Base-by-base conservation (phyloP, 148 eudicot species). In the Vaccinium vitisidaea region DNA sequence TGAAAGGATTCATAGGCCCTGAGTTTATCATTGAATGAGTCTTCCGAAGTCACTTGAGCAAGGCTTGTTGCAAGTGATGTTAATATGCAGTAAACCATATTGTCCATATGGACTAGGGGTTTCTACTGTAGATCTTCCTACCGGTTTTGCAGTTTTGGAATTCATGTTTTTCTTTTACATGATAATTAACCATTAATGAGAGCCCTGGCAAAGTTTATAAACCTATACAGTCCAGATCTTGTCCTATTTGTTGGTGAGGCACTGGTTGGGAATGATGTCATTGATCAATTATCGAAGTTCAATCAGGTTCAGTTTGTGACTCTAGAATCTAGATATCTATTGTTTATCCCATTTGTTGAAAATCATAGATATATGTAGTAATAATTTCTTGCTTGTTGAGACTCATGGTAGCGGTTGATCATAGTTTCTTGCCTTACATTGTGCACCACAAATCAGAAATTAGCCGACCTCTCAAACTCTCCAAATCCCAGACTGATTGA, bases 141-240 rank as follows among this genome's bases (percentile, higher is more conserved):
- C 27, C 1, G 70, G 55, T 8, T 21, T 78, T 25, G 67, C 23
- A 53, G n/a, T 58, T 73, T 54, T 25, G 5, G 39, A 15, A 21
- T 18, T 14, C 81, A 1, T 77, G 19, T 8, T 32, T 7, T 46
- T 58, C 46, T 52, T 49, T 81, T 88, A 61, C 95, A 96, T 96
- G 99, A 95, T 85, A 95, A 94, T 87, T 98, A 96, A 84, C 99
- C 99, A 59, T 83, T 96, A 84, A 96, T 96, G 99, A 93, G 96
- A 87, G 98, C 98, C 49, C 93, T 96, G 73, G 91, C 97, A 67
- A 96, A 96, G 88, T 94, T 96, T 59, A 90, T 96, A 5, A 70
- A 94, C 85, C 94, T 96, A 48, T 95, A 95, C 89, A 89, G 59
- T 87, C 99, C 98, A 55, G 98, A 94, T 82, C 94, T 93, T 79